Conservation (phyloP, 1,284 basidiomycete genomes). For the Melampsora americana region DNA sequence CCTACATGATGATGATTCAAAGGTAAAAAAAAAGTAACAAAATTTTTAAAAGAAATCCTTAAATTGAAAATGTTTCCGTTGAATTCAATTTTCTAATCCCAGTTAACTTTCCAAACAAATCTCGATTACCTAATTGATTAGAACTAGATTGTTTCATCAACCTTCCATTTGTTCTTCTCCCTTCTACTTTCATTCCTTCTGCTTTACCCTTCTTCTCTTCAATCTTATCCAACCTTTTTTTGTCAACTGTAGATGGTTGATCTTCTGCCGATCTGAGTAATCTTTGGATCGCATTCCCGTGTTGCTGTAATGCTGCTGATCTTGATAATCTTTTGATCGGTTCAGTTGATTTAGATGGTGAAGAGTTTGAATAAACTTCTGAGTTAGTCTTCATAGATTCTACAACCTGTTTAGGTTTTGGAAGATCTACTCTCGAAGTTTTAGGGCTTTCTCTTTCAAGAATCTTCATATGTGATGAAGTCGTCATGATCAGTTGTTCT, state of each 20-base stretch:
- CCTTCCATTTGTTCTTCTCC: not conserved
- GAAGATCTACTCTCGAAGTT: too few species aligned
- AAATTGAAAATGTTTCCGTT: not conserved
- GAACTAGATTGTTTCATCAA: not conserved
- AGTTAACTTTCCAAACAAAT: constrained; percentile 7
- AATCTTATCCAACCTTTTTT: too few species aligned
- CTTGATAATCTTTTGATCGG: not conserved
- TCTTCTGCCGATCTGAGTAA: not conserved
- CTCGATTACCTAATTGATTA: not conserved
- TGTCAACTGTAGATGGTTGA: too few species aligned
- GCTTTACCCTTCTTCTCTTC: not conserved
- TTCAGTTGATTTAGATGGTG: not conserved
- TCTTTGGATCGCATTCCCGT: not conserved
- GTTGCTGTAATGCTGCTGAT: too few species aligned
- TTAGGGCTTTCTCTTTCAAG: too few species aligned
- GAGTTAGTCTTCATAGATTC: too few species aligned
- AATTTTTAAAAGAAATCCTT: not conserved
- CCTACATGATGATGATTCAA: not conserved
- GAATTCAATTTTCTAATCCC: not conserved
- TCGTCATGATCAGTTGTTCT: too few species aligned
- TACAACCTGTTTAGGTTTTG: too few species aligned
- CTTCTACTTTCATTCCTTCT: not conserved
- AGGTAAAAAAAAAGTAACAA: not conserved
- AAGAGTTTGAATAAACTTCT: not conserved
- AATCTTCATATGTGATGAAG: too few species aligned